Evolutionary conservation across 1,284 basidiomycete species (phyloP), one percentile per base, ranked within the genome.

Genomic region (Tylopilus sp.): DNA sequence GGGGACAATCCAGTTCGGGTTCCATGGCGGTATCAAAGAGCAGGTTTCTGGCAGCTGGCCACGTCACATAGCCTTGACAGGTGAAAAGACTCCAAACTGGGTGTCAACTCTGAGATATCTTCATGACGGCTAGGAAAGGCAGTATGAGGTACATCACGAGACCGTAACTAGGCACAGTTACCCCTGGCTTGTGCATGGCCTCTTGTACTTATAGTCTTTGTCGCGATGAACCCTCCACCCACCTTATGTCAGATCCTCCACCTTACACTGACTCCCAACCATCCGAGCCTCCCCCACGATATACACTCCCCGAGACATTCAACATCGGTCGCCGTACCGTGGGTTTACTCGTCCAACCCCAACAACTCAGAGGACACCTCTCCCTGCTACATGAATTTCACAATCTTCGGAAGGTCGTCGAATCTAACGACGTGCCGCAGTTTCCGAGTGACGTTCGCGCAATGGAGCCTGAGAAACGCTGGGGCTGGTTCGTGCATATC

Each of bases 401-500:
- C 15, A 37, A 29, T 2, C 55, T 65, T n/a, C 49, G 60, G n/a
- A 11, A 6, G 13, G 39, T 11, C 3, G 43, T 65, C 2, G 51
- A 60, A 35, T 50, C 51, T 0, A 31, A 37, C 2, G 34, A 40
- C 33, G 3, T 45, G 2, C 9, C 44, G 3, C 47, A 26, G 11
- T 49, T 65, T n/a, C 61, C 61, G 10, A 11, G 3, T 0, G 44
- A 56, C 0, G 41, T 54, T 2, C 44, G 49, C 16, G 34, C 4
- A 4, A 60, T 65, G 59, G 57, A 58, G 4, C 18, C 46, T 1
- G 63, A 50, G 15, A 37, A 40, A 11, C 65, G 61, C 9, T 67
- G 61, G 61, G 59, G 35, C 2, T 63, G 65, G 61, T 64, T 63
- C 35, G 57, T 64, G n/a, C 46, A 49, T 26, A 30, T 64, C 16